These are phyloP conservation scores for Diaporthe capsici DNA, from an alignment of 2,329 filamentous ascomycete genomes.

Conservation along the genomic window DNA sequence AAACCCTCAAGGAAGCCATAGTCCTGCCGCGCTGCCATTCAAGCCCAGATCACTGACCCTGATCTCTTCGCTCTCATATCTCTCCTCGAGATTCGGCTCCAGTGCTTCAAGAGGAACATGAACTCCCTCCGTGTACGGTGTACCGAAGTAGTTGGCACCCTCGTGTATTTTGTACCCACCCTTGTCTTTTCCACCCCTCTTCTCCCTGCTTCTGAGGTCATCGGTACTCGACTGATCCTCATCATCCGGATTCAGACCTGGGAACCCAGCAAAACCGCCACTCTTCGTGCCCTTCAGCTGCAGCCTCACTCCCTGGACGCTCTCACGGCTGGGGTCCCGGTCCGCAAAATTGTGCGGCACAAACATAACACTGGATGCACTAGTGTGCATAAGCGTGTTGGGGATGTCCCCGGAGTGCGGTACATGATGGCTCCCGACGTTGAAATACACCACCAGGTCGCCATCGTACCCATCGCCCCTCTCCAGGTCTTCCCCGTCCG, in stretches of 20 bases:
- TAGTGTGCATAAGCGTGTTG: slow-evolving; percentile 59
- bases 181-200: neutral
- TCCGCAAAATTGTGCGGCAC: slow-evolving; percentile 56
- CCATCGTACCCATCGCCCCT: slow-evolving; percentile 46
- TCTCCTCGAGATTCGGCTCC: slow-evolving; percentile 37
- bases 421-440: slow-evolving; percentile 61
- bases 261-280: slow-evolving; percentile 41
- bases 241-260: slow-evolving; percentile 7
- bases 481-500: slow-evolving; percentile 50
- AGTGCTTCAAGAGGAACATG: slow-evolving; percentile 36
- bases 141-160: slow-evolving; percentile 43
- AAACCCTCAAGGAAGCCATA: slow-evolving; percentile 35
- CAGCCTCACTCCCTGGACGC: slow-evolving; percentile 44
- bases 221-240: neutral
- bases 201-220: slow-evolving; percentile 34
- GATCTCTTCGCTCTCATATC: slow-evolving; percentile 40
- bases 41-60: slow-evolving; percentile 42
- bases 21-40: slow-evolving; percentile 43
- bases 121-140: slow-evolving; percentile 41
- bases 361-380: slow-evolving; percentile 54
- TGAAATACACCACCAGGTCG: slow-evolving; percentile 56
- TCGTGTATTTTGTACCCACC: slow-evolving; percentile 36
- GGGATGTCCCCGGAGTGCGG: slow-evolving; percentile 59
- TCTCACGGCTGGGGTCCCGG: slow-evolving; percentile 53
- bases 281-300: slow-evolving; percentile 42